phyloP scores from a whole-genome alignment of 148 eudicot genomes.

The Diospyros kaki region DNA sequence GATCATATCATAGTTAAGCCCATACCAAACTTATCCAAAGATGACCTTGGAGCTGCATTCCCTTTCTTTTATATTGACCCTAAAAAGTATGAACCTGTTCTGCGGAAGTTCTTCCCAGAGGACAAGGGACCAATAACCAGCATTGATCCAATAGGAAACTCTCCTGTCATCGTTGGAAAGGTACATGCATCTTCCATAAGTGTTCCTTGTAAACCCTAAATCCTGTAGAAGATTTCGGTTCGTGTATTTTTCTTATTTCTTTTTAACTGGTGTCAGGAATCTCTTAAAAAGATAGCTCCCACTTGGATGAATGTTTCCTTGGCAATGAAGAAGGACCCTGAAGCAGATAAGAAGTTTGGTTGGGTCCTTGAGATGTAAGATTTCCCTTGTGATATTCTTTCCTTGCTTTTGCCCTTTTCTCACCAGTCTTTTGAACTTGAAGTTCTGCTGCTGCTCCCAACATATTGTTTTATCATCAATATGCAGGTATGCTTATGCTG shows the following conservation, averaged over 20 bases:
- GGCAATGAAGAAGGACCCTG: conserved; percentile 92
- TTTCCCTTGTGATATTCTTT: background rate
- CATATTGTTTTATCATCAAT: conserved; percentile 4
- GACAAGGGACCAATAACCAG: conserved; percentile 77
- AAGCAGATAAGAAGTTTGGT: conserved; percentile 89
- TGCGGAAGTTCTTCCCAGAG: conserved; percentile 78
- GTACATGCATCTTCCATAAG: conserved; percentile 25
- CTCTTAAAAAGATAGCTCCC: conserved; percentile 85
- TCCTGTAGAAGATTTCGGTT: background rate
- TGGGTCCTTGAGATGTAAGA: conserved; percentile 72
- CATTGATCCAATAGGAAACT: conserved; percentile 93
- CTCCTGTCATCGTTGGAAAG: conserved; percentile 92
- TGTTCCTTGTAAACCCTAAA: background rate
- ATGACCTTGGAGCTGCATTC: conserved; percentile 90
- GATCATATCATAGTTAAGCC: conserved; percentile 96
- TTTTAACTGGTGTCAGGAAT: conserved; percentile 39
- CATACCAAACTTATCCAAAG: conserved; percentile 83
- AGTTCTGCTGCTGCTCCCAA: background rate
- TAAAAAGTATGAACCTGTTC: conserved; percentile 69
- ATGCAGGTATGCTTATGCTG: conserved; percentile 94
- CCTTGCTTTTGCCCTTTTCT: too few relatives aligned
- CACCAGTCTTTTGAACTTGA: too few relatives aligned
- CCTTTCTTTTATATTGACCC: conserved; percentile 99
- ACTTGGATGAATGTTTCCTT: conserved; percentile 96
- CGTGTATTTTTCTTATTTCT: background rate